phyloP scores from a whole-genome alignment of 2,329 filamentous ascomycete genomes.

The Zymoseptoria brevis region DNA sequence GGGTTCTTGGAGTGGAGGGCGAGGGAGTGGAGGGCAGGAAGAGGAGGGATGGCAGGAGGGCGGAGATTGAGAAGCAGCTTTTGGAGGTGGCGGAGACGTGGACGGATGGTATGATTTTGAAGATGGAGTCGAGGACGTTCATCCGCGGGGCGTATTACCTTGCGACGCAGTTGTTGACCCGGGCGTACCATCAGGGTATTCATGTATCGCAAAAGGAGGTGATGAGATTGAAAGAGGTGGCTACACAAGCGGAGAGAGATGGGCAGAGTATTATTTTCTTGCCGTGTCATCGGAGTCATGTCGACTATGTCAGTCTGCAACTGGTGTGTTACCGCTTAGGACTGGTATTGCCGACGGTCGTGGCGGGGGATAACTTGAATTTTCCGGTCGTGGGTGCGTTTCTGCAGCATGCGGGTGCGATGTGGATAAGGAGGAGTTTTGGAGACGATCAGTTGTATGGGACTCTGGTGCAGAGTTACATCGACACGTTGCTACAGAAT shows the following conservation, averaged over 20 bases:
- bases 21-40: conserved; percentile 32
- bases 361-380: conserved; percentile 93
- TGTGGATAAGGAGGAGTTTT: conserved; percentile 92
- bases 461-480: conserved; percentile 90
- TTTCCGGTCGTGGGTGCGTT: conserved; percentile 85
- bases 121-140: conserved; percentile 91
- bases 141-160: conserved; percentile 90
- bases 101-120: conserved; percentile 96
- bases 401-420: conserved; percentile 87
- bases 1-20: conserved; percentile 42
- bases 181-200: conserved; percentile 93
- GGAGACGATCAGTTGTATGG: conserved; percentile 85
- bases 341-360: conserved; percentile 79
- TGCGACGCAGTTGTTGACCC: conserved; percentile 74
- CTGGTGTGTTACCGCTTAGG: conserved; percentile 92
- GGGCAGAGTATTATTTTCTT: conserved; percentile 95
- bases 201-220: conserved; percentile 96
- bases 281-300: conserved; percentile 87
- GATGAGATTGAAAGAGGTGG: conserved; percentile 69
- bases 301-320: conserved; percentile 92
- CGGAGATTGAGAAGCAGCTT: conserved; percentile 61
- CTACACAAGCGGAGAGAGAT: conserved; percentile 71
- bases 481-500: conserved; percentile 81
- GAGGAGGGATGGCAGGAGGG: conserved; percentile 8
- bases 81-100: conserved; percentile 75